Conservation (phyloP, 345 rosid genomes). For the Punica granatum region DNA sequence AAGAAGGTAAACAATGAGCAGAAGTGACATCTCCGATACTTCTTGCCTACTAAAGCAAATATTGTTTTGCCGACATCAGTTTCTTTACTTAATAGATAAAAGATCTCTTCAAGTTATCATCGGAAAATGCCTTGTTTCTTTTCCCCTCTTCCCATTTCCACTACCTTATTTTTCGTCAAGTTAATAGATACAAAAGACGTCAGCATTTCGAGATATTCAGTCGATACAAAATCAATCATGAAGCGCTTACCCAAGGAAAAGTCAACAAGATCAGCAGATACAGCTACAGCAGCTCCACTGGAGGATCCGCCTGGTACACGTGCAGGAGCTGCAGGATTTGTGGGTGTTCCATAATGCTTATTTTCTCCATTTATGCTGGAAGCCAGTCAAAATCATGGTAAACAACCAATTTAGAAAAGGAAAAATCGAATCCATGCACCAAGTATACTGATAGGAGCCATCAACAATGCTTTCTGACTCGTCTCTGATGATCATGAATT, state of each 20-base stretch:
- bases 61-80: no score
- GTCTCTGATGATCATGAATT: background rate
- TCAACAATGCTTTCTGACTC: background rate
- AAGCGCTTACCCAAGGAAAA: slow-evolving; percentile 13
- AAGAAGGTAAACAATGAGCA: background rate
- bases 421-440: background rate
- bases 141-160: background rate
- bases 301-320: slow-evolving; percentile 18
- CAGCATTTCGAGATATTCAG: background rate
- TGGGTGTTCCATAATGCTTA: slow-evolving; percentile 15
- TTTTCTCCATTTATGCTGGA: slow-evolving; percentile 16
- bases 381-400: background rate
- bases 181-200: background rate
- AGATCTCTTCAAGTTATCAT: no score
- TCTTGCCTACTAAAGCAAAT: no score
- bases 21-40: no score
- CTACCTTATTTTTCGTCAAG: background rate
- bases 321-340: slow-evolving; percentile 10
- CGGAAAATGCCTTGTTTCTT: no score
- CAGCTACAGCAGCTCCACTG: slow-evolving; percentile 20
- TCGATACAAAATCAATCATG: slow-evolving; percentile 1
- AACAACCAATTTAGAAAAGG: background rate
- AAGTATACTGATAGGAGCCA: background rate
- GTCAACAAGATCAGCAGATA: slow-evolving; percentile 12
- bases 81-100: no score